A percentile compares a stretch with the other conserved stretches of the same genome.
These are phyloP conservation scores for Boletus barrowsii DNA, from an alignment of 768 basidiomycete genomes.

Conservation along the genomic window DNA sequence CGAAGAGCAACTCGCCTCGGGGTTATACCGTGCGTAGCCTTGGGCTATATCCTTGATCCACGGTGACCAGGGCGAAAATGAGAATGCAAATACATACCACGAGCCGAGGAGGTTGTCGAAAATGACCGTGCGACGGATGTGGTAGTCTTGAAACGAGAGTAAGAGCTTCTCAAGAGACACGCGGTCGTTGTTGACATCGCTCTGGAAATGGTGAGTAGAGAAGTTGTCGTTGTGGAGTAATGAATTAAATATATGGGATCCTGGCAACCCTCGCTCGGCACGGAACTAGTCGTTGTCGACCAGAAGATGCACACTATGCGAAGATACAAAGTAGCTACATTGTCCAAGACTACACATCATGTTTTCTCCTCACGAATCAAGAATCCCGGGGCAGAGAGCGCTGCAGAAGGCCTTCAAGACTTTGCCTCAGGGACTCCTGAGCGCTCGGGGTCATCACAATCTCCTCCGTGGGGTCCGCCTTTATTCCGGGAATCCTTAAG, in stretches of 20 bases:
- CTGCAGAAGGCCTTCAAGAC: conserved; percentile 19
- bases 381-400: conserved; percentile 1
- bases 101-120: conserved; percentile 15
- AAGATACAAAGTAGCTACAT: conserved; percentile 4
- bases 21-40: conserved; percentile 18
- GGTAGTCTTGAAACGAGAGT: conserved; percentile 9
- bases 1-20: conserved; percentile 14
- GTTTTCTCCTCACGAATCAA: not conserved
- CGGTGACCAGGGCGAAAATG: not conserved
- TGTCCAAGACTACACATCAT: not conserved
- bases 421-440: conserved; percentile 22
- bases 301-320: not conserved
- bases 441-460: conserved; percentile 2
- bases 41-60: conserved; percentile 13
- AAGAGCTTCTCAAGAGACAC: conserved; percentile 5
- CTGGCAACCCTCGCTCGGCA: conserved; percentile 3
- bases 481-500: not conserved
- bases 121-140: conserved; percentile 17
- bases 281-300: conserved; percentile 10
- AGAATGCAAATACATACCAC: conserved; percentile 14
- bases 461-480: not conserved
- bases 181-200: not conserved
- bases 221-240: not conserved
- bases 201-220: not conserved
- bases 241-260: not conserved